These are phyloP conservation scores for Xylaria digitata DNA, from an alignment of 2,329 filamentous ascomycete species.

Conservation along the genomic window DNA sequence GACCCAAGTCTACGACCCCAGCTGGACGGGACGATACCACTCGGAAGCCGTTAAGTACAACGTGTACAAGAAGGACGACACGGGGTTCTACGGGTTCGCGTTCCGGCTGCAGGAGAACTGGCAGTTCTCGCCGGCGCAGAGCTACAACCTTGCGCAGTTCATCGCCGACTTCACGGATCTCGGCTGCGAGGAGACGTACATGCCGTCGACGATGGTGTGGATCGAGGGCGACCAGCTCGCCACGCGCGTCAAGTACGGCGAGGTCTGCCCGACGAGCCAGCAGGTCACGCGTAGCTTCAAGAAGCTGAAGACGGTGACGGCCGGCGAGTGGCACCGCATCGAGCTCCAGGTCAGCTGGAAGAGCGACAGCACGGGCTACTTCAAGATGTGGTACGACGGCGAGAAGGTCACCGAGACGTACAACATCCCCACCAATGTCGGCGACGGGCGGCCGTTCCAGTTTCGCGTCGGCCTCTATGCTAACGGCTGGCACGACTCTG, in stretches of 20 bases:
- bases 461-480: slow-evolving; percentile 63
- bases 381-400: slow-evolving; percentile 61
- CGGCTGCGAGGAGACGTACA: slow-evolving; percentile 58
- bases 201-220: slow-evolving; percentile 63
- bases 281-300: slow-evolving; percentile 50
- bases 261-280: slow-evolving; percentile 48
- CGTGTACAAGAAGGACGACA: slow-evolving; percentile 59
- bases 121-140: slow-evolving; percentile 58
- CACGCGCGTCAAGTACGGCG: slow-evolving; percentile 56
- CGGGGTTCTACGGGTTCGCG: slow-evolving; percentile 61
- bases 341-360: slow-evolving; percentile 60
- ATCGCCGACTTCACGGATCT: slow-evolving; percentile 60
- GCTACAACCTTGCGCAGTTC: slow-evolving; percentile 63
- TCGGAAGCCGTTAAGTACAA: slow-evolving; percentile 59
- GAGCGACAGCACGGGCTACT: slow-evolving; percentile 57
- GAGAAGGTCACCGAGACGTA: slow-evolving; percentile 55
- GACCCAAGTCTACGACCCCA: slow-evolving; percentile 57
- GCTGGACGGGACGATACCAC: slow-evolving; percentile 60
- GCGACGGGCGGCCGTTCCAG: slow-evolving; percentile 57
- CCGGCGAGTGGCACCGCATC: slow-evolving; percentile 60
- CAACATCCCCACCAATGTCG: slow-evolving; percentile 58
- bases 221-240: slow-evolving; percentile 57
- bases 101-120: slow-evolving; percentile 61
- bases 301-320: slow-evolving; percentile 54
- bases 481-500: slow-evolving; percentile 61